A percentile compares a stretch with the other conserved stretches of the same genome.
Evolutionary conservation across 2,329 filamentous ascomycete species (phyloP).

Genomic region (Venturia oleaginea): DNA sequence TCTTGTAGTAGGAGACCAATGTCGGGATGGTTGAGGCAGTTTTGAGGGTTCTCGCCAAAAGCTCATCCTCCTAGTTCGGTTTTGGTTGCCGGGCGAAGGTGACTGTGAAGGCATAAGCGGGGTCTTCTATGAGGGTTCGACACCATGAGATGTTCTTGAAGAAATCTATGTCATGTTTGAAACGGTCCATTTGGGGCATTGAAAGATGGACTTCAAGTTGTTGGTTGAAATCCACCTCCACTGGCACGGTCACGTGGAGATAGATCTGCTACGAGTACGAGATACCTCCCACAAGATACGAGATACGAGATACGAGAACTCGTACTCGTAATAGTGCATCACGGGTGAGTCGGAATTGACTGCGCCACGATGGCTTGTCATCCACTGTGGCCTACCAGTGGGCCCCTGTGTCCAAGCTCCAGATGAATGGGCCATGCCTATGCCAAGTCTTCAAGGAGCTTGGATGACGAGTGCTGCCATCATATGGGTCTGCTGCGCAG

Average conservation of each 20-base stretch:
- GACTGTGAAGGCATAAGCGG: slow-evolving; percentile 30
- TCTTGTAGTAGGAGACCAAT: slow-evolving; percentile 28
- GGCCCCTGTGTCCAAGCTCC: no score
- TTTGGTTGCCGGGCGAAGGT: slow-evolving; percentile 33
- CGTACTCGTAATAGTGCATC: no score
- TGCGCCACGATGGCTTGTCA: no score
- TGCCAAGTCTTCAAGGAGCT: not conserved
- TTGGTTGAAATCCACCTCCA: not conserved
- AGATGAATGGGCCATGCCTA: not conserved
- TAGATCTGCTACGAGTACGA: no score
- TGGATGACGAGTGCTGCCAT: not conserved
- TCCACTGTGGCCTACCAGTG: no score
- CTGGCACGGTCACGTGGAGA: no score
- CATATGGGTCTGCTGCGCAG: not conserved
- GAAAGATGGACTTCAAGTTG: not conserved
- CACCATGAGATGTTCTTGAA: slow-evolving; percentile 41
- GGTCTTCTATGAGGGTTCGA: slow-evolving; percentile 32
- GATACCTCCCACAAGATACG: no score
- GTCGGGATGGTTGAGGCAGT: slow-evolving; percentile 40
- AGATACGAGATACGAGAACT: no score
- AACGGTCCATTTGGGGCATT: not conserved
- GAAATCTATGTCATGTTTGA: slow-evolving; percentile 13
- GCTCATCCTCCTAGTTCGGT: slow-evolving; percentile 36
- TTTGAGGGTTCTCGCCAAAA: slow-evolving; percentile 46
- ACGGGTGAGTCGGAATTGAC: no score